A percentile compares a stretch with the other conserved stretches of the same genome.
These are phyloP conservation scores for Conoideocrella luteorostrata DNA, from an alignment of 2,329 filamentous ascomycete species.

Conservation along the genomic window DNA sequence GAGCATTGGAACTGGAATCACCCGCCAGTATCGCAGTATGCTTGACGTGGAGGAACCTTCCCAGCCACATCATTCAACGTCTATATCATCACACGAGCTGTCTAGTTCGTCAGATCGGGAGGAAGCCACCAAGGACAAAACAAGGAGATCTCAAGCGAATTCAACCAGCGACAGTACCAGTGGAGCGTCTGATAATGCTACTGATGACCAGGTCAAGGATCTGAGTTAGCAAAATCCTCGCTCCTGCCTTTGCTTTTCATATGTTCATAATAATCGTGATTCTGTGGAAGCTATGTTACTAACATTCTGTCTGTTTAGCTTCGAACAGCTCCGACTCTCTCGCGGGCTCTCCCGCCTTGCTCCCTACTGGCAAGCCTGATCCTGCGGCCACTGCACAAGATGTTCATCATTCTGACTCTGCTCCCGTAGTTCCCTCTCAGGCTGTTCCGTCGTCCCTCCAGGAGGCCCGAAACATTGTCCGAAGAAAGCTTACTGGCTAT, in stretches of 20 bases:
- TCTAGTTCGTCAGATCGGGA: conserved; percentile 24
- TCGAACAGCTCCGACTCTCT: conserved; percentile 39
- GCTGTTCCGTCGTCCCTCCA: conserved; percentile 38
- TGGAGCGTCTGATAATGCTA: neutral
- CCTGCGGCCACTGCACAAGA: conserved; percentile 21
- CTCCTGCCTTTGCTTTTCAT: conserved; percentile 14
- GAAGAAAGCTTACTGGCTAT: conserved; percentile 95
- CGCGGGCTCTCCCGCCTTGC: conserved; percentile 35
- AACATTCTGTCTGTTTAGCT: conserved; percentile 26
- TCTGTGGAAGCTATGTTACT: too few species aligned
- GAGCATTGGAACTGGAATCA: conserved; percentile 12
- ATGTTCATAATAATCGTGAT: conserved; percentile 1
- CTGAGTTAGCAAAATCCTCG: conserved; percentile 24
- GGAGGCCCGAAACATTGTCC: conserved; percentile 90
- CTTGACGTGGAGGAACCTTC: conserved; percentile 45
- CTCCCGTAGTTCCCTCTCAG: conserved; percentile 26
- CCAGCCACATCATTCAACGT: conserved; percentile 34
- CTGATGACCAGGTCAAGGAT: conserved; percentile 2
- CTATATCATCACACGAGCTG: conserved; percentile 42
- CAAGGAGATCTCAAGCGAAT: neutral
- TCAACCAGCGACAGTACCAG: neutral
- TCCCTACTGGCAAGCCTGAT: conserved; percentile 32
- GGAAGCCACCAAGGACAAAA: conserved; percentile 6
- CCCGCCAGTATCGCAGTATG: conserved; percentile 44
- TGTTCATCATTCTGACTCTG: conserved; percentile 30